Evolutionary conservation across 2,329 filamentous ascomycete genomes (phyloP), one percentile per base, ranked within the genome.

Genomic region (Exophiala oligosperma): DNA sequence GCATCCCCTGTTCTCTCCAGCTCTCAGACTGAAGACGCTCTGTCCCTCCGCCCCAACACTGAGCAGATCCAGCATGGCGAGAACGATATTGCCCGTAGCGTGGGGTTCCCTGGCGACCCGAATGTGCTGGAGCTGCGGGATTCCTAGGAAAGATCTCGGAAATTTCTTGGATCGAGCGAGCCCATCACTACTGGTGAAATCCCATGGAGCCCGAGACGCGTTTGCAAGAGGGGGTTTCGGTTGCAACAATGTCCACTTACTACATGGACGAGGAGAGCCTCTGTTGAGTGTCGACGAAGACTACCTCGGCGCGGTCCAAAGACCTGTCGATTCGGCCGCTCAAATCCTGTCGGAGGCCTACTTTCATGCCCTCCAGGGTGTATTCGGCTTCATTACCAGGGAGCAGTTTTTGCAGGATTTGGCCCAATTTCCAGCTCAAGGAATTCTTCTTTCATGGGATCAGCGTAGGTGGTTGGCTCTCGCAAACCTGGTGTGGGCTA

Each of bases 251-350:
- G 29, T 60, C 35, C 41, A 44, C 11, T 38, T 65, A 64, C 57
- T 64, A 55, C 49, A 56, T 58, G 54, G 63, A 65, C 26, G 61
- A 65, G 28, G 7, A 56, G 64, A 50, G 24, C n/a, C n/a, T n/a
- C n/a, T 65, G 6, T 41, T 65, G 26, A 29, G 46, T 14, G 38
- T 65, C 12, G 56, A 65, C 40, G 63, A 65, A 32, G 63, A 65
- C 40, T 49, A 52, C 17, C 52, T 65, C 21, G 49, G 60, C 46
- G 49, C 29, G 9, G 46, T 50, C 29, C 12, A 59, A 21, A 54
- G 57, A 59, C 63, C 63, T 11, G 24, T 46, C 11, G 23, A 26
- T 11, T 40, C 48, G 11, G 24, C 51, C 11, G 46, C 56, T n/a
- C 11, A 56, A 8, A 53, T 64, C 3, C 44, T 65, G 37, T 35